These are phyloP conservation scores for Tylopilus sp. DNA, from an alignment of 768 basidiomycete genomes.

Conservation along the genomic window DNA sequence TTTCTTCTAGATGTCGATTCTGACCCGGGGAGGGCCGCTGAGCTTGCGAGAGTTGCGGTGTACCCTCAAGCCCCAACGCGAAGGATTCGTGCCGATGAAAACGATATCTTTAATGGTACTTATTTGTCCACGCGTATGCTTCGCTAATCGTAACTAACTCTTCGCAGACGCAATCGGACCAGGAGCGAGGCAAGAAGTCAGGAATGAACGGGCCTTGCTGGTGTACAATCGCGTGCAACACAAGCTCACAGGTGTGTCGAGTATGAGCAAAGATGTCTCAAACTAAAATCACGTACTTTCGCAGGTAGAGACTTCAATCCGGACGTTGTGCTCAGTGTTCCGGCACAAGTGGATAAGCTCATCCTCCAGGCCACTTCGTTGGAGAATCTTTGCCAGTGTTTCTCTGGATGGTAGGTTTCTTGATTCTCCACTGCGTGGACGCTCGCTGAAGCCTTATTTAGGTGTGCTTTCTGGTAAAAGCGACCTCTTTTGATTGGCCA, in stretches of 20 bases:
- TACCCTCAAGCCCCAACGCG: slow-evolving; percentile 79
- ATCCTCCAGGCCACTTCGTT: slow-evolving; percentile 91
- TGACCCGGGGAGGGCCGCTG: slow-evolving; percentile 54
- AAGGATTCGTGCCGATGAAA: slow-evolving; percentile 87
- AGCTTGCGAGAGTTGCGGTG: slow-evolving; percentile 62
- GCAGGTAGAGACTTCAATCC: slow-evolving; percentile 93
- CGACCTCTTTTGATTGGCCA: background rate
- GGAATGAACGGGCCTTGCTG: slow-evolving; percentile 84
- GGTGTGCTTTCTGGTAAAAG: slow-evolving; percentile 75
- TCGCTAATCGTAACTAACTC: background rate
- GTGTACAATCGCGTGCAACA: slow-evolving; percentile 95
- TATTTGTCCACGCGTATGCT: slow-evolving; percentile 15
- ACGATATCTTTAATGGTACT: slow-evolving; percentile 87
- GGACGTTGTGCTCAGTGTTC: slow-evolving; percentile 66
- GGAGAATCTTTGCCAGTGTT: slow-evolving; percentile 95
- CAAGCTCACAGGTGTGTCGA: slow-evolving; percentile 78
- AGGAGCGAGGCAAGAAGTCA: slow-evolving; percentile 73
- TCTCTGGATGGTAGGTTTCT: slow-evolving; percentile 76
- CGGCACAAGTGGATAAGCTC: slow-evolving; percentile 85
- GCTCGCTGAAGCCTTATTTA: slow-evolving; percentile 17
- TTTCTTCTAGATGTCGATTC: slow-evolving; percentile 37
- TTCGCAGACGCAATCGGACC: slow-evolving; percentile 41
- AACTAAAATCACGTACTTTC: background rate
- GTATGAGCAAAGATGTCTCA: background rate
- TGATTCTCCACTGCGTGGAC: background rate